Base-by-base conservation (phyloP, 768 basidiomycete species). In the Lentinula sp. region DNA sequence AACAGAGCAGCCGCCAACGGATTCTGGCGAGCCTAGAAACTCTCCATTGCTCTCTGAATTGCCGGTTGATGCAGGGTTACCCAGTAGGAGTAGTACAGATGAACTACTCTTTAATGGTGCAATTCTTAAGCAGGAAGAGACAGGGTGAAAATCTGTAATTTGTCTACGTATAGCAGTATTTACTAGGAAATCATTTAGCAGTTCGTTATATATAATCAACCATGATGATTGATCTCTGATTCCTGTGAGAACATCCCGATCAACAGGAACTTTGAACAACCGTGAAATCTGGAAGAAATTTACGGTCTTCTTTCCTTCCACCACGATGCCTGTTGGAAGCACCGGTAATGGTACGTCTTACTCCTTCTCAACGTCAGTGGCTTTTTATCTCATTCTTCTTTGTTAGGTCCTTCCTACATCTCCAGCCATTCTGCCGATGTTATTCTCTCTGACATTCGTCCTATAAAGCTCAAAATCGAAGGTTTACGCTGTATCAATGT, bases 401-500 rank as follows among this genome's bases (percentile, higher is more conserved):
- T 53, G 57, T n/a, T 66, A 81, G 83, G 84, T 58, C 89, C 91
- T 2, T 79, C 76, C 57, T 98, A 93, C 74, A 85, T 97, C 63
- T 93, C 90, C 31, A 73, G 85, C 13, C 84, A 86, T 65, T 93
- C 92, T 37, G 93, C 94, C 49, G 93, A 96, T 74, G 85, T 93
- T 63, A 89, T 97, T 69, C 86, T 98, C 57, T 93, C 91, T 62
- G 95, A 98, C 67, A 84, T 95, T 59, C 87, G 95, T 18, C 92
- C 93, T n/a, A 95, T 92, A 65, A 89, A 86, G 70, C 84, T 96
- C 74, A 85, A 87, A 64, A 69, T 79, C 18, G 86, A 93, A 57
- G 88, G 91, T n/a, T 84, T 97, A 52, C 78, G 77, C 62, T 81
- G 83, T 62, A 83, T 94, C 76, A 95, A 95, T 71, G 83, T 85